phyloP scores from a whole-genome alignment of 2,329 filamentous ascomycete species.

The Botrytis porri region DNA sequence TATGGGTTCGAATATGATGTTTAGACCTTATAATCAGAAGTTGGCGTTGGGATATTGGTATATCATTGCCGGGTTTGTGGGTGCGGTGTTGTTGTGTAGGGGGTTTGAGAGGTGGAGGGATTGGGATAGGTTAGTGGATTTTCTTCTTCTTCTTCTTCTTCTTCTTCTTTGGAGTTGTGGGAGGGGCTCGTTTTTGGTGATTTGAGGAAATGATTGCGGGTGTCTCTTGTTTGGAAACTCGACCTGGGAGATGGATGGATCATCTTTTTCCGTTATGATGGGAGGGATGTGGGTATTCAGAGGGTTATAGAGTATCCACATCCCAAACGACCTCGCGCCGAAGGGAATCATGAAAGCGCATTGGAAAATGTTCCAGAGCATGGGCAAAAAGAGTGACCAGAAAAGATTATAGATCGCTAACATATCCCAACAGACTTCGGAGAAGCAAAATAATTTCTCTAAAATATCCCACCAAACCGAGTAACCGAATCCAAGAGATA shows the following conservation, averaged over 20 bases:
- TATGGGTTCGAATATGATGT: constrained; percentile 39
- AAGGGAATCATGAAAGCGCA: background rate
- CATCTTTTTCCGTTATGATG: background rate
- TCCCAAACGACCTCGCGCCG: background rate
- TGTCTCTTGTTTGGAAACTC: background rate
- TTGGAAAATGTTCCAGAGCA: background rate
- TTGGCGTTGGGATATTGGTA: constrained; percentile 60
- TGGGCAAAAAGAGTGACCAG: background rate
- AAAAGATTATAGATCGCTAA: background rate
- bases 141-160: background rate
- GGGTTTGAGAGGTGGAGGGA: constrained; percentile 28
- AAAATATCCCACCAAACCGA: constrained; percentile 52
- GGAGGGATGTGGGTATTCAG: background rate
- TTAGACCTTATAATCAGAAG: constrained; percentile 47
- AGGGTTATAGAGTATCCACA: background rate
- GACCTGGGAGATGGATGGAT: too few relatives aligned
- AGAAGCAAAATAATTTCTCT: constrained; percentile 40
- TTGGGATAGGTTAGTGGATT: constrained; percentile 28
- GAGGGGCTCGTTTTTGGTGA: background rate
- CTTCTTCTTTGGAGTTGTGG: background rate
- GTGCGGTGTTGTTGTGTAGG: constrained; percentile 26
- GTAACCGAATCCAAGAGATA: constrained; percentile 45
- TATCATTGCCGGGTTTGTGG: constrained; percentile 48
- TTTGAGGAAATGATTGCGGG: background rate
- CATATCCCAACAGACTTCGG: constrained; percentile 43